Percentiles rank a stretch among this genome's conserved stretches.
These are phyloP conservation scores for Gardenia jasminoides DNA, from an alignment of 257 asterid genomes.

Conservation along the genomic window DNA sequence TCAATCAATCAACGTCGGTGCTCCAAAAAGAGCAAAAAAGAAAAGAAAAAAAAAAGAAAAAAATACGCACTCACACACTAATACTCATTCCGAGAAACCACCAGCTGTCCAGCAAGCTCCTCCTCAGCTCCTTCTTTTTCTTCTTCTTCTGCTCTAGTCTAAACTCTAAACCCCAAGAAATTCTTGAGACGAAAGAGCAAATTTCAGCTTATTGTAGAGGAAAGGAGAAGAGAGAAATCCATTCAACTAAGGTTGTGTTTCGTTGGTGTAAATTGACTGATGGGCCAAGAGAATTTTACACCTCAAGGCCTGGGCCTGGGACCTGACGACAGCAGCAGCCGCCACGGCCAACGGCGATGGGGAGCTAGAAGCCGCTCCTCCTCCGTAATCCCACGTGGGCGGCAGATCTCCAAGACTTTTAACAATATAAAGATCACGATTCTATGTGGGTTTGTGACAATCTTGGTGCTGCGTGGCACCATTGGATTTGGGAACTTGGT, in stretches of 20 bases:
- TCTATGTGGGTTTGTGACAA: slow-evolving; percentile 82
- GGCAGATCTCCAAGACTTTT: slow-evolving; percentile 72
- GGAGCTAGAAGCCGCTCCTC: slow-evolving; percentile 41
- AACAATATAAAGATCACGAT: slow-evolving; percentile 77
- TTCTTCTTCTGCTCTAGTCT: background rate
- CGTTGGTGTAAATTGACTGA: slow-evolving; percentile 1
- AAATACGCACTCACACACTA: background rate
- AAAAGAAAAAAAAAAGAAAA: background rate
- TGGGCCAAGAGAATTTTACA: slow-evolving; percentile 65
- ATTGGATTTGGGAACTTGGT: slow-evolving; percentile 70
- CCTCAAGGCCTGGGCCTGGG: too few relatives aligned
- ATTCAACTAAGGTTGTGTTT: background rate
- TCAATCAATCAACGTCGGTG: slow-evolving; percentile 2
- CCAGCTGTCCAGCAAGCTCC: background rate
- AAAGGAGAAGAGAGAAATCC: too few relatives aligned
- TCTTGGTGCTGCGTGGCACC: slow-evolving; percentile 85
- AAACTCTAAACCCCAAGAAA: slow-evolving; percentile 1
- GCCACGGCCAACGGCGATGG: slow-evolving; percentile 44
- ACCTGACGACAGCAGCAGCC: slow-evolving; percentile 25
- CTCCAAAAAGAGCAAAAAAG: background rate
- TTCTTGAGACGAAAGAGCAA: background rate
- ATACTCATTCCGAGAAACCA: too few relatives aligned
- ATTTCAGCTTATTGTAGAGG: background rate
- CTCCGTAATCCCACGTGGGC: slow-evolving; percentile 54
- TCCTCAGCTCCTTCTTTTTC: background rate